Evolutionary conservation across 257 asterid species (phyloP), one percentile per base, ranked within the genome.

Genomic region (Rhazya stricta): DNA sequence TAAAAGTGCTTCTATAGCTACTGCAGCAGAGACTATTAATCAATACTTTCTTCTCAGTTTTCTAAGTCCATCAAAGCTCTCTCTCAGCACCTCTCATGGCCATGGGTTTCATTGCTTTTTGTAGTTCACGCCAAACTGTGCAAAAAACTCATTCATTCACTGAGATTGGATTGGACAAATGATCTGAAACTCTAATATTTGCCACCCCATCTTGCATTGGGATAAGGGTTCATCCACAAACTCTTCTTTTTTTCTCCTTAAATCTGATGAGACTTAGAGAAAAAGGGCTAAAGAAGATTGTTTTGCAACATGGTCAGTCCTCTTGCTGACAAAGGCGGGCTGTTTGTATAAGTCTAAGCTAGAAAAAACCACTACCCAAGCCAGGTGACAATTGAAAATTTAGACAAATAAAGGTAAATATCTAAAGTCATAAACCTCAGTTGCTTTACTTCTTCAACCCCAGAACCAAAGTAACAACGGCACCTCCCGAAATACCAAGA

Each of bases 21-120:
- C 36, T 67, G 29, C 50, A 19, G n/a, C n/a, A n/a, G n/a, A n/a
- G 32, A 11, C 71, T 23, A 62, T 34, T 50, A 42, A 74, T 41
- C 72, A 65, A 58, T 25, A 58, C 75, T 12, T 25, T 9, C 68
- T 43, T 53, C 43, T 27, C 65, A 69, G 73, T 30, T 73, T 70
- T 71, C 46, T 42, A 74, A 66, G 78, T 36, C 67, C 82, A 66
- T 37, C 79, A 65, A 60, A 61, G 45, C 54, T 19, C 48, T 67
- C 53, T 41, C 69, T 50, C n/a, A n/a, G n/a, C n/a, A n/a, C n/a
- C n/a, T 37, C 30, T 68, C 70, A 62, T 15, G 48, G 69, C 76
- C 85, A 56, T 81, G 82, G 77, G 67, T 78, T 78, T 81, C 84
- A 74, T 66, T 75, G 79, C 83, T 61, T 78, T 74, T 77, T 72